Conservation (phyloP, 164 flowering plant species). For the Annona cherimola region DNA sequence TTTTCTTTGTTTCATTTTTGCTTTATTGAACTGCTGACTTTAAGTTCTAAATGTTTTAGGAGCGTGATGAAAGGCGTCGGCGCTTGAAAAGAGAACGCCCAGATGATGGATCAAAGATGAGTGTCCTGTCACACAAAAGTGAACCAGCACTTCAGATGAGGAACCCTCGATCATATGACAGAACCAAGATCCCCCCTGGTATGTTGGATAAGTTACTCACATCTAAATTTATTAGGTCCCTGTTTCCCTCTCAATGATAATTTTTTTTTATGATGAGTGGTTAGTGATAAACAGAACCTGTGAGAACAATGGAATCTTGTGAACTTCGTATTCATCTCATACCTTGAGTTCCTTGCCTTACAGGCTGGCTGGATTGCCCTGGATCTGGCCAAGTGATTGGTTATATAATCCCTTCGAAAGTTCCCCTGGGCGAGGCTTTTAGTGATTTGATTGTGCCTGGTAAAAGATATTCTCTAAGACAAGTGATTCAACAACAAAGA, state of each 20-base stretch:
- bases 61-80: slow-evolving; percentile 81
- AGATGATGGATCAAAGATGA: slow-evolving; percentile 47
- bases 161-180: slow-evolving; percentile 36
- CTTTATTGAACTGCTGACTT: slow-evolving; percentile 4
- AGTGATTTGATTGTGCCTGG: slow-evolving; percentile 70
- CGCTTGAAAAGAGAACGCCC: slow-evolving; percentile 63
- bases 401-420: slow-evolving; percentile 79
- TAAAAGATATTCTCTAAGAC: slow-evolving; percentile 81
- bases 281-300: not conserved
- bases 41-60: slow-evolving; percentile 35
- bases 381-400: slow-evolving; percentile 54
- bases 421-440: slow-evolving; percentile 76
- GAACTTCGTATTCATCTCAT: no score
- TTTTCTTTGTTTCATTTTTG: not conserved
- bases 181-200: slow-evolving; percentile 73
- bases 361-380: slow-evolving; percentile 97
- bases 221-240: not conserved
- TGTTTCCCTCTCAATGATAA: not conserved
- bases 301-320: not conserved
- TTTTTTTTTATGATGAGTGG: no score
- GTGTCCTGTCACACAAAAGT: slow-evolving; percentile 28
- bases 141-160: slow-evolving; percentile 34
- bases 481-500: slow-evolving; percentile 78
- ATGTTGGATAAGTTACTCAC: slow-evolving; percentile 10
- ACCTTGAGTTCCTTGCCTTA: slow-evolving; percentile 5